Percentiles rank a stretch among this genome's conserved stretches.
Evolutionary conservation across 306 rosid genomes (phyloP).

Genomic region (Glycyrrhiza uralensis): DNA sequence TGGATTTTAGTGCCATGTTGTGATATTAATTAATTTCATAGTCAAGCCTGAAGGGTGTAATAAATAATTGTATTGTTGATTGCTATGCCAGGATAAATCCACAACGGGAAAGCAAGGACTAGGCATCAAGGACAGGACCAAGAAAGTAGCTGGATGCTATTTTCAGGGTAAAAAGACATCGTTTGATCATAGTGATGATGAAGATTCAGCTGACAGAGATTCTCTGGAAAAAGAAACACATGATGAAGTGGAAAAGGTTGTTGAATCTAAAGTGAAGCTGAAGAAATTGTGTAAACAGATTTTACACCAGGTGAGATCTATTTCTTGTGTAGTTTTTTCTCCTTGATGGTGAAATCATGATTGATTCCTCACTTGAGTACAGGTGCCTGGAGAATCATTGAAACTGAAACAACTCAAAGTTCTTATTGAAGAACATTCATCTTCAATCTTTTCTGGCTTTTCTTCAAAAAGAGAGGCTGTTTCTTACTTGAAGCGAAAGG

Average conservation of each 20-base stretch:
- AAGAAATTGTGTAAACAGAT: conserved; percentile 70
- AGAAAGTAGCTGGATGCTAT: conserved; percentile 88
- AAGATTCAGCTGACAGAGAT: conserved; percentile 50
- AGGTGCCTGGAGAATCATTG: conserved; percentile 75
- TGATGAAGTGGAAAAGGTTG: conserved; percentile 29
- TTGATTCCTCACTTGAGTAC: conserved; percentile 30
- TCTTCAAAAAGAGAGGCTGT: conserved; percentile 72
- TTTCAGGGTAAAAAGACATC: conserved; percentile 89
- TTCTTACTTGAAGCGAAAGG: conserved; percentile 75
- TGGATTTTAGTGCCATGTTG: background rate
- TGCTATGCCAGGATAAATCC: conserved; percentile 62
- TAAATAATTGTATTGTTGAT: background rate
- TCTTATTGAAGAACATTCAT: conserved; percentile 62
- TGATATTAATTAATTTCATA: background rate
- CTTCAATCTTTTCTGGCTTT: conserved; percentile 48
- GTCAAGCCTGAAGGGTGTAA: background rate
- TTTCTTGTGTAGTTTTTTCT: background rate
- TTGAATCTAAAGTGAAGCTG: conserved; percentile 60
- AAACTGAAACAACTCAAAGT: conserved; percentile 82
- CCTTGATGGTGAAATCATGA: background rate
- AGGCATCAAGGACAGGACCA: conserved; percentile 76
- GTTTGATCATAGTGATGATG: conserved; percentile 63
- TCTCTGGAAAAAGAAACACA: conserved; percentile 35
- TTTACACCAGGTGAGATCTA: conserved; percentile 54
- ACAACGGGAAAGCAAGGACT: conserved; percentile 95